Evolutionary conservation across 352 stramenopile genomes (phyloP).

Genomic region (Phytophthora brassicae): DNA sequence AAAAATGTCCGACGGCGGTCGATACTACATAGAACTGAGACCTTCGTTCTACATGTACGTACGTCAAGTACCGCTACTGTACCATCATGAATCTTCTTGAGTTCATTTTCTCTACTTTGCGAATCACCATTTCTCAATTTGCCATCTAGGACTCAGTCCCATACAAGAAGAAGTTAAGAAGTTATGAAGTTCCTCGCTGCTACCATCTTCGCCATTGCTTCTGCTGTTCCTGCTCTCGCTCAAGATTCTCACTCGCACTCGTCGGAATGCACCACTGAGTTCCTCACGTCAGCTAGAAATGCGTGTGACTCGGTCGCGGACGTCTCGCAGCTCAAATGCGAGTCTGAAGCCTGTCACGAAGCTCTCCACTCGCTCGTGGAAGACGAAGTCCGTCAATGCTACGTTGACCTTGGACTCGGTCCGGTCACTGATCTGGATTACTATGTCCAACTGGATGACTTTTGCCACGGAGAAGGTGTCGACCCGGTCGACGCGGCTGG

Average conservation of each 20-base stretch:
- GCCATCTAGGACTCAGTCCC: slow-evolving; percentile 1
- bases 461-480: slow-evolving; percentile 41
- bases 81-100: too few species aligned
- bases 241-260: slow-evolving; percentile 20
- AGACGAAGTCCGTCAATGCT: slow-evolving; percentile 40
- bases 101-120: too few species aligned
- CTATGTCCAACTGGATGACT: slow-evolving; percentile 42
- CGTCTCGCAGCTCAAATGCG: slow-evolving; percentile 44
- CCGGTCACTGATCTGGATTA: slow-evolving; percentile 34
- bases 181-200: slow-evolving; percentile 29
- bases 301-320: slow-evolving; percentile 41
- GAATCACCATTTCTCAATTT: slow-evolving; percentile 27
- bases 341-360: slow-evolving; percentile 35
- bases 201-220: slow-evolving; percentile 8
- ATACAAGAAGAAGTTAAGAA: background rate
- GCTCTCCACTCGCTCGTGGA: slow-evolving; percentile 44
- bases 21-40: too few species aligned
- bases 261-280: slow-evolving; percentile 30
- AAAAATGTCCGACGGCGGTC: slow-evolving; percentile 18
- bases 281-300: slow-evolving; percentile 23
- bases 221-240: background rate
- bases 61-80: too few species aligned
- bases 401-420: slow-evolving; percentile 33
- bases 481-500: slow-evolving; percentile 31
- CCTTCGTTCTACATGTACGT: too few species aligned